These are phyloP conservation scores for Escallonia rubra DNA, from an alignment of 129 eudicot species.

Conservation along the genomic window DNA sequence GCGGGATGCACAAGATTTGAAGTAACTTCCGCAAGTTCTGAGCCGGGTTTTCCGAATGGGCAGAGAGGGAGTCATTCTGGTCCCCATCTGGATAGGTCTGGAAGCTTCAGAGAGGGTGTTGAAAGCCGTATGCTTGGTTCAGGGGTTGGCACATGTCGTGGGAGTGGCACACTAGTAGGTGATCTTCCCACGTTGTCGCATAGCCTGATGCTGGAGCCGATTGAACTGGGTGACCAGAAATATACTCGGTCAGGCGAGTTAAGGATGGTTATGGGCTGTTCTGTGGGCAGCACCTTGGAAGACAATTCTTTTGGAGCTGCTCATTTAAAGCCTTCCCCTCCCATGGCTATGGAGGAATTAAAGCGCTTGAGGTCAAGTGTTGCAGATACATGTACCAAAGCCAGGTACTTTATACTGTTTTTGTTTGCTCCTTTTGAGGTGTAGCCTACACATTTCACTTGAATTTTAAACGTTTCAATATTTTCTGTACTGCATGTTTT, in stretches of 20 bases:
- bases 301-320: slow-evolving; percentile 57
- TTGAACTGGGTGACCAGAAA: slow-evolving; percentile 47
- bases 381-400: slow-evolving; percentile 49
- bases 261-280: slow-evolving; percentile 49
- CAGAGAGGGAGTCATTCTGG: slow-evolving; percentile 47
- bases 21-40: slow-evolving; percentile 60
- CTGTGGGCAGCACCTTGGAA: slow-evolving; percentile 47
- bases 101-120: slow-evolving; percentile 70
- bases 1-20: slow-evolving; percentile 69
- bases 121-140: slow-evolving; percentile 49
- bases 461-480: too few species aligned
- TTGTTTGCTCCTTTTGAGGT: background rate
- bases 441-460: too few species aligned
- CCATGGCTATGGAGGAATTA: slow-evolving; percentile 52
- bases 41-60: slow-evolving; percentile 45
- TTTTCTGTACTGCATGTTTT: too few species aligned
- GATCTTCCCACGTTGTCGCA: slow-evolving; percentile 58
- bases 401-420: slow-evolving; percentile 40
- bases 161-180: slow-evolving; percentile 23
- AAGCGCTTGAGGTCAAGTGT: slow-evolving; percentile 55
- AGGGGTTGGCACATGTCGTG: slow-evolving; percentile 47
- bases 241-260: slow-evolving; percentile 50
- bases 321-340: slow-evolving; percentile 45
- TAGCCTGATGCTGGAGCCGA: slow-evolving; percentile 62
- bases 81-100: slow-evolving; percentile 60